Conservation (phyloP, 352 stramenopile genomes). For the Globisporangium mamillatum region DNA sequence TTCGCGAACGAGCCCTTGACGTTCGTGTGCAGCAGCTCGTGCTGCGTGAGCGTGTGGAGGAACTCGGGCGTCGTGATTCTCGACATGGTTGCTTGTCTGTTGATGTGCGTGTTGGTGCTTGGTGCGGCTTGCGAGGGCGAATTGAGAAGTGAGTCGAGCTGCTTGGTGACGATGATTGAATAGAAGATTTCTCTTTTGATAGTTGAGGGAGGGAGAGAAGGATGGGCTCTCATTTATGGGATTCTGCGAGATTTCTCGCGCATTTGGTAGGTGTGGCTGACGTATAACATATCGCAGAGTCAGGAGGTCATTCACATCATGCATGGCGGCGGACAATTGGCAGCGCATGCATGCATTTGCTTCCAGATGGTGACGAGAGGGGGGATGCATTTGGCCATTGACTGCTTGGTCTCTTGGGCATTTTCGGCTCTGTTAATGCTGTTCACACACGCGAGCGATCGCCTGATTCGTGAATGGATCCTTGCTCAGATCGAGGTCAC, state of each 20-base stretch:
- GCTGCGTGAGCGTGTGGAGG: constrained; percentile 42
- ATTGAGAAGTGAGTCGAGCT: neutral
- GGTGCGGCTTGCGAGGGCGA: neutral
- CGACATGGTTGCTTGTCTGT: neutral
- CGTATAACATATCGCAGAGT: neutral
- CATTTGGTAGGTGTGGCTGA: neutral
- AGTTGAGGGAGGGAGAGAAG: neutral
- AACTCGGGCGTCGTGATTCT: constrained; percentile 36
- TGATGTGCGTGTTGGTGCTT: neutral
- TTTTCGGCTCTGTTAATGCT: neutral
- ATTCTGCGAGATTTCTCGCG: neutral
- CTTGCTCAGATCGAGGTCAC: neutral
- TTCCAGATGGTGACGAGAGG: neutral
- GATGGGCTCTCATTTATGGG: neutral
- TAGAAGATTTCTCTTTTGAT: neutral
- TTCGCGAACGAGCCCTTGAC: constrained; percentile 61
- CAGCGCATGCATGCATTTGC: neutral
- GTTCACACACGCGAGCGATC: neutral
- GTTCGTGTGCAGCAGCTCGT: constrained; percentile 57
- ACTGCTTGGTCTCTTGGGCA: too few species aligned
- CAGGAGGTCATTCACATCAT: neutral
- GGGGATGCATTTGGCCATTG: neutral
- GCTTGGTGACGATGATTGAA: neutral
- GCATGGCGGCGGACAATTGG: neutral
- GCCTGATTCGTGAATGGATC: neutral